Percentiles rank a stretch among this genome's conserved stretches.
Evolutionary conservation across 768 basidiomycete genomes (phyloP).

Genomic region (Boletus edulis): DNA sequence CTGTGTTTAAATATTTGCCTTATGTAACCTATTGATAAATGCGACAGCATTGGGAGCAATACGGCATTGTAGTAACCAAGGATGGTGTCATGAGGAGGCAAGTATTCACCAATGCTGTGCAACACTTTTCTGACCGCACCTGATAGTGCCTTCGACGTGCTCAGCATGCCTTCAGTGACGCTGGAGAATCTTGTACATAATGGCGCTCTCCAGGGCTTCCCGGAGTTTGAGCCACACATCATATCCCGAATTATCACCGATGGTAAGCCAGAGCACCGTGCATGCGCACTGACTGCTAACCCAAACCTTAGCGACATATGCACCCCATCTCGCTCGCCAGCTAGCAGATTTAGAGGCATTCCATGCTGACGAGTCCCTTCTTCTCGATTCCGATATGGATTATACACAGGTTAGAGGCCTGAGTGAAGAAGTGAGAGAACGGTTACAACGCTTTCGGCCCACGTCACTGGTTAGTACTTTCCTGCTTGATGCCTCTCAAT

Average conservation of each 20-base stretch:
- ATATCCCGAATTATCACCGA: constrained; percentile 67
- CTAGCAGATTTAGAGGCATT: constrained; percentile 72
- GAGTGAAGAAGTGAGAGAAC: constrained; percentile 73
- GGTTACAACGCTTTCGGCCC: constrained; percentile 58
- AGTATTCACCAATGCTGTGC: background rate
- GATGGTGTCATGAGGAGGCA: constrained; percentile 49
- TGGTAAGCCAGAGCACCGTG: constrained; percentile 39
- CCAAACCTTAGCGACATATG: constrained; percentile 51
- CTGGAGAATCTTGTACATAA: constrained; percentile 44
- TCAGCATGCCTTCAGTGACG: constrained; percentile 57
- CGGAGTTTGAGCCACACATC: constrained; percentile 46
- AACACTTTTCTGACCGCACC: background rate
- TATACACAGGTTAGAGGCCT: constrained; percentile 64
- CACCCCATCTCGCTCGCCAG: constrained; percentile 66
- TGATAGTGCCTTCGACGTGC: constrained; percentile 70
- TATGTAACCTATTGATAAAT: background rate
- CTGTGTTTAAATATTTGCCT: background rate
- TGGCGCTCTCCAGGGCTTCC: constrained; percentile 39
- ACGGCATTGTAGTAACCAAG: constrained; percentile 39
- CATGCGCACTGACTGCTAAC: constrained; percentile 2
- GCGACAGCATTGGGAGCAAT: constrained; percentile 39
- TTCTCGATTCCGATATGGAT: constrained; percentile 68
- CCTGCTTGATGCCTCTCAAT: background rate
- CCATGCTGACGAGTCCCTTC: constrained; percentile 69
- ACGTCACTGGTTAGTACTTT: constrained; percentile 53